Percentiles rank a stretch among this genome's conserved stretches.
Conservation (phyloP, 768 basidiomycete genomes). For the Glaciozyma martinii region DNA sequence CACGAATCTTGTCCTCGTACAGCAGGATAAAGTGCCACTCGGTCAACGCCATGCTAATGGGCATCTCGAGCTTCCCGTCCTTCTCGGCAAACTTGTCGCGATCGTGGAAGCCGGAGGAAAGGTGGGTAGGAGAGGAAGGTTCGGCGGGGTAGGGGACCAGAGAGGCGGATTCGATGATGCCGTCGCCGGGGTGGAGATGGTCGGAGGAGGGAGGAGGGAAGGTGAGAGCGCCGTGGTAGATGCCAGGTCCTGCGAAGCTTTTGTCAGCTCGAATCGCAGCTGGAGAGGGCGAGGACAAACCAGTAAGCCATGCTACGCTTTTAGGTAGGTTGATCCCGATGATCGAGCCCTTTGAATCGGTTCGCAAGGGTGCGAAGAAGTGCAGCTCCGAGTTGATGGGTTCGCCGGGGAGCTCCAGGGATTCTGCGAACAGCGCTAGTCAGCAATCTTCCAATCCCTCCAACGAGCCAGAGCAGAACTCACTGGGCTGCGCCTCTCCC, state of each 20-base stretch:
- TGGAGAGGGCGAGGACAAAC: conserved; percentile 43
- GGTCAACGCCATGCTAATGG: conserved; percentile 70
- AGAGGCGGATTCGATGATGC: conserved; percentile 66
- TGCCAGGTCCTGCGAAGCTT: conserved; percentile 58
- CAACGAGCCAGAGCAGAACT: conserved; percentile 33
- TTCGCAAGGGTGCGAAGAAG: conserved; percentile 55
- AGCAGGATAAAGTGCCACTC: conserved; percentile 87
- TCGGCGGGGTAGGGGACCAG: conserved; percentile 63
- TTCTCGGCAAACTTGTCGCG: conserved; percentile 29
- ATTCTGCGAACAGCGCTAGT: conserved; percentile 49
- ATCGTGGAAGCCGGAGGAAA: conserved; percentile 36
- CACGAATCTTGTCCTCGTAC: conserved; percentile 67
- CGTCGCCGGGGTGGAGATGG: conserved; percentile 54
- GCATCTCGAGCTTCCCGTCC: conserved; percentile 43
- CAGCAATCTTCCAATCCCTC: conserved; percentile 28
- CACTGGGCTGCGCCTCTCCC: conserved; percentile 69
- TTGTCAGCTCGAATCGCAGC: neutral
- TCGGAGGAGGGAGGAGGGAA: conserved; percentile 40
- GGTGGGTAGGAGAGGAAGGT: neutral
- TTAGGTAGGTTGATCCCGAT: conserved; percentile 52
- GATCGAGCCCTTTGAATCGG: conserved; percentile 26
- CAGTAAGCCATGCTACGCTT: conserved; percentile 82
- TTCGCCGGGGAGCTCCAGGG: conserved; percentile 82
- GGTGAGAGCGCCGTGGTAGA: conserved; percentile 74
- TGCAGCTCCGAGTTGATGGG: conserved; percentile 61